Percentiles rank a stretch among this genome's conserved stretches.
phyloP scores from a whole-genome alignment of 495 filamentous ascomycete genomes.

The Aspergillus bertholletiae region DNA sequence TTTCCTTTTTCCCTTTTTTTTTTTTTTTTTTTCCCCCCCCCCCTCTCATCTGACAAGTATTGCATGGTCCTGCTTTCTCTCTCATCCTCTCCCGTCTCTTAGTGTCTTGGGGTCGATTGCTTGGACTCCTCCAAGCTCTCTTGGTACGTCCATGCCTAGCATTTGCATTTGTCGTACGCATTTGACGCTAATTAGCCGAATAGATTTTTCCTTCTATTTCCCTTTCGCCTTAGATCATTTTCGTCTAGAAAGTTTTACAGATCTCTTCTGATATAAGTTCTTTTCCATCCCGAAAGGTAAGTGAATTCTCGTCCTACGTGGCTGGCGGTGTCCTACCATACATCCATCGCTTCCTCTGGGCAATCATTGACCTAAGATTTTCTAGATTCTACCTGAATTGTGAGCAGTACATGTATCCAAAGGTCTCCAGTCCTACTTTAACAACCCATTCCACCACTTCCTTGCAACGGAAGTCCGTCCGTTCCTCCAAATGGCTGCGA shows the following conservation, averaged over 20 bases:
- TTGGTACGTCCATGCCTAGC: neutral
- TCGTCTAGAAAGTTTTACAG: neutral
- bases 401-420: slow-evolving; percentile 37
- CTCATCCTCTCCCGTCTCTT: neutral
- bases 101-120: neutral
- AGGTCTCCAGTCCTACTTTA: slow-evolving; percentile 20
- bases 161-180: neutral
- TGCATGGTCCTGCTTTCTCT: neutral
- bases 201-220: neutral
- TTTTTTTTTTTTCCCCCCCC: no score
- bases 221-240: neutral
- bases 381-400: neutral
- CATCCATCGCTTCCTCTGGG: neutral
- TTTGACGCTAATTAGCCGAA: neutral
- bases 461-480: slow-evolving; percentile 35
- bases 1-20: no score
- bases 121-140: neutral
- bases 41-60: no score
- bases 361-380: neutral
- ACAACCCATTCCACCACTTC: slow-evolving; percentile 28
- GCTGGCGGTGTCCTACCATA: neutral
- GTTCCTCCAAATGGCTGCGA: slow-evolving; percentile 42
- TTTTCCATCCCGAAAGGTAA: neutral
- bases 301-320: neutral
- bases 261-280: neutral